These are phyloP conservation scores for Phellopilus nigrolimitatus DNA, from an alignment of 1,284 basidiomycete species.

Conservation along the genomic window DNA sequence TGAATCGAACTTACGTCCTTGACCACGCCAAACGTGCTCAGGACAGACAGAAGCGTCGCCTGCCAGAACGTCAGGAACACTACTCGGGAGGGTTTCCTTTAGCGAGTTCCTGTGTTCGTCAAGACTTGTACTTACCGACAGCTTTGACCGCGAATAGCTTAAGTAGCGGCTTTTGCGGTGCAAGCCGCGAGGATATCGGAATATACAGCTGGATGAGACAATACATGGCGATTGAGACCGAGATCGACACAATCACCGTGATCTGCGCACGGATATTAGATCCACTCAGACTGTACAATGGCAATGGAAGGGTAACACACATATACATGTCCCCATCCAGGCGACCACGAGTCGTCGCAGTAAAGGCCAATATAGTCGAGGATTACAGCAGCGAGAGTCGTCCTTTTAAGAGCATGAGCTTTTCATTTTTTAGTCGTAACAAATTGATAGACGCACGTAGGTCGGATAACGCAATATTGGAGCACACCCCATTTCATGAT, in stretches of 20 bases:
- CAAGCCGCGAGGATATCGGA: conserved; percentile 51
- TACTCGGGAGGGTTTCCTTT: too few species aligned
- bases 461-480: conserved; percentile 75
- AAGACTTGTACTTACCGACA: conserved; percentile 44
- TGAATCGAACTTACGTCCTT: conserved; percentile 50
- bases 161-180: conserved; percentile 59
- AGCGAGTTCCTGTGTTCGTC: too few species aligned
- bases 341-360: conserved; percentile 68
- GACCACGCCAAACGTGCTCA: conserved; percentile 59
- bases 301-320: conserved; percentile 33
- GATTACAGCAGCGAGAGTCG: conserved; percentile 60
- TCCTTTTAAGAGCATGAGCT: conserved; percentile 38
- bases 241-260: conserved; percentile 58
- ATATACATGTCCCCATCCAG: conserved; percentile 67
- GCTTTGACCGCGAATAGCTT: conserved; percentile 74
- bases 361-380: conserved; percentile 64
- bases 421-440: neutral
- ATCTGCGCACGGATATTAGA: conserved; percentile 37
- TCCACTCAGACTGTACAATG: neutral
- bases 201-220: conserved; percentile 75
- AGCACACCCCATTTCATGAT: conserved; percentile 77
- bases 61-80: conserved; percentile 84
- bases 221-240: conserved; percentile 79
- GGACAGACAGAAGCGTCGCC: conserved; percentile 53
- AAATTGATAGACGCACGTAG: conserved; percentile 37